Evolutionary conservation across 225 moss, liverwort and hornwort genomes (phyloP).

Genomic region (Thuidium tamariscinum): DNA sequence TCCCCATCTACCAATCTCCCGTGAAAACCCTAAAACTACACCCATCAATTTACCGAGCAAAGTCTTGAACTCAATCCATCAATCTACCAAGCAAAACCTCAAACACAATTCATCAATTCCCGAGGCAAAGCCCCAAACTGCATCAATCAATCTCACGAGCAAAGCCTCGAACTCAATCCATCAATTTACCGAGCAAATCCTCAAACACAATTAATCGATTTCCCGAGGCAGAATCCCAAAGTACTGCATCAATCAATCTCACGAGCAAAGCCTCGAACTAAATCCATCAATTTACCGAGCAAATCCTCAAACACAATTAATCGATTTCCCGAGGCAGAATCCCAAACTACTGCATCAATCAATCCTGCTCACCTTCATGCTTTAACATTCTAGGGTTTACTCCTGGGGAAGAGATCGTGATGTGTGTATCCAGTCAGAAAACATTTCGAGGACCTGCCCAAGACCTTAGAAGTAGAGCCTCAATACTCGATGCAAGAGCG

Average conservation of each 20-base stretch:
- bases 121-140: neutral
- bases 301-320: fast-evolving
- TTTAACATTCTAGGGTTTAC: neutral
- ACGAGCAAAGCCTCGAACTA: neutral
- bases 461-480: neutral
- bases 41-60: neutral
- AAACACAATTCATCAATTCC: neutral
- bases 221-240: neutral
- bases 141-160: neutral
- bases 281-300: neutral
- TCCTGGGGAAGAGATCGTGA: neutral
- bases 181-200: neutral
- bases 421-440: neutral
- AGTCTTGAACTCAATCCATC: neutral
- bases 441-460: neutral
- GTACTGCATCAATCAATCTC: neutral
- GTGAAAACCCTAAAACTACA: neutral
- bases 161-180: neutral
- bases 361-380: neutral
- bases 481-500: neutral
- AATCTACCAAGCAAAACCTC: neutral
- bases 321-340: neutral
- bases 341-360: fast-evolving
- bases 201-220: fast-evolving
- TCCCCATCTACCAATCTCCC: neutral